Base-by-base conservation (phyloP, 441 rosid species). In the Macaranga tanarius region DNA sequence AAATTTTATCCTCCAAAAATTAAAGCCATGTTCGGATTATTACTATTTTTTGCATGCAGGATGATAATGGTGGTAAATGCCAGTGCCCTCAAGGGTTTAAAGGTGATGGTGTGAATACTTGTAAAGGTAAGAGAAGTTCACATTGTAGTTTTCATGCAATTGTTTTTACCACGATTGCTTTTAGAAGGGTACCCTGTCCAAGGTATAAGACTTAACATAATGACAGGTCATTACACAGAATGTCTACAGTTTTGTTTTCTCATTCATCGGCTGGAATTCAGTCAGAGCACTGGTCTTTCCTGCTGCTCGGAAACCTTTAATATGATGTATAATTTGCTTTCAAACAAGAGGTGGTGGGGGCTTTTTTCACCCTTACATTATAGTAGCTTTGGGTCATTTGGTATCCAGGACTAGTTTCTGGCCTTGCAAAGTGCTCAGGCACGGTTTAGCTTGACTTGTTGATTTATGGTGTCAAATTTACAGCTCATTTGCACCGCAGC, bases 21-120 rank as follows among this genome's bases (percentile, higher is more conserved):
- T 75, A 44, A 59, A 25, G 59, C 67, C 59, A 40, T 2, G 55
- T 69, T 63, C 52, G 47, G 62, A 22, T 64, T 78, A 58, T 82
- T 63, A 58, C 78, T 50, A 10, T 22, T 20, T 22, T 22, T 70
- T 75, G 66, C 75, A 22, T 76, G 60, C 86, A 94, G 98, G 97
- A 87, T 81, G 68, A 50, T 57, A 89, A 83, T 62, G 86, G 72
- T 73, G 85, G 77, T 60, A 89, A 86, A 76, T 94, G 98, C 78
- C 83, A 89, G 54, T 94, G 98, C 68, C 98, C 98, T 78, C 75
- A 83, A n/a, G 98, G 97, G 55, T 90, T 92, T 69, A 88, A 83
- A 80, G 97, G 98, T 22, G 97, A 92, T 44, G 97, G 97, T 75
- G 79, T 86, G 73, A 89, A 88, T 73, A 89, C 79, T 65, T 94